phyloP scores from a whole-genome alignment of 1,284 basidiomycete species.

The Uromyces viciae-fabae region DNA sequence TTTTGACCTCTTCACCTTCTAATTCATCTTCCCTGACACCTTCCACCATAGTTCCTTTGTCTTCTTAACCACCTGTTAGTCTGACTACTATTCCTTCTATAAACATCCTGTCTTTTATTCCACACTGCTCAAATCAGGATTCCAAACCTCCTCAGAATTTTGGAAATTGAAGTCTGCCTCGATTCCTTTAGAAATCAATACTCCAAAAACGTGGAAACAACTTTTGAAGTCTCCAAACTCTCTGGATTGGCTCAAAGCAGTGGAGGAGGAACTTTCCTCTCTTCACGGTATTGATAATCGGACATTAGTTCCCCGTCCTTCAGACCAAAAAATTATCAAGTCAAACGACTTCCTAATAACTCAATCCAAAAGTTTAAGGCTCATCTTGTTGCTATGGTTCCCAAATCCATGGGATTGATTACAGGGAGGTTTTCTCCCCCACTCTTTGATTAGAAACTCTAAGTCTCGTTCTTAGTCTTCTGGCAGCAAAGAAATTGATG shows the following conservation, averaged over 20 bases:
- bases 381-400: background rate
- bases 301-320: too few relatives aligned
- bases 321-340: background rate
- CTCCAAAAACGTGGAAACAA: slow-evolving; percentile 2
- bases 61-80: too few relatives aligned
- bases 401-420: background rate
- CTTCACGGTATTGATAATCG: background rate
- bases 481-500: background rate
- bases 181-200: background rate
- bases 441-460: background rate
- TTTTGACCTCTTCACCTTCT: background rate
- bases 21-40: background rate
- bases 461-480: background rate
- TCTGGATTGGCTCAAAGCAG: background rate
- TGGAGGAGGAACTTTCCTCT: background rate
- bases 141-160: background rate
- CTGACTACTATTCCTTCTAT: too few relatives aligned
- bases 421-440: background rate
- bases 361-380: background rate
- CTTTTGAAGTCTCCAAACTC: background rate
- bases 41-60: too few relatives aligned
- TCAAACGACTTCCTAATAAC: background rate
- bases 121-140: background rate
- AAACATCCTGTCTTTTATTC: background rate
- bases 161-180: background rate